Conservation (phyloP, 768 basidiomycete genomes). For the Lentinula aciculospora region DNA sequence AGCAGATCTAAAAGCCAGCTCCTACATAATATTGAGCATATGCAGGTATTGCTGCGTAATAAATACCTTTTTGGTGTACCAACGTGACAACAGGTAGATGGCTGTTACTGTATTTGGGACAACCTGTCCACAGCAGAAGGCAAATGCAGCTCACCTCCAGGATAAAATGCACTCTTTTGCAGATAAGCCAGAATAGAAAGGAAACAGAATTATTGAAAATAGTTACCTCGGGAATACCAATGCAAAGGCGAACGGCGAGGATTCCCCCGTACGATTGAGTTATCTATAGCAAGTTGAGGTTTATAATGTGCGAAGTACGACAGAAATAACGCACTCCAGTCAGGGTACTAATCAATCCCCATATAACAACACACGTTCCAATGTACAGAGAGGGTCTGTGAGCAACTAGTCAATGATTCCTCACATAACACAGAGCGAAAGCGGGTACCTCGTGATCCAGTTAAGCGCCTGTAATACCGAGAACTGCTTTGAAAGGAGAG, state of each 20-base stretch:
- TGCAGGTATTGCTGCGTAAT: not conserved
- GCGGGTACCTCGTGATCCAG: conserved; percentile 41
- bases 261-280: conserved; percentile 52
- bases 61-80: conserved; percentile 52
- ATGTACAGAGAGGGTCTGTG: conserved; percentile 59
- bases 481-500: not conserved
- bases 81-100: conserved; percentile 40
- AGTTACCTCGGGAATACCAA: conserved; percentile 53
- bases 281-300: conserved; percentile 27
- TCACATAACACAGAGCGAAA: not conserved
- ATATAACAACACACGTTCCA: conserved; percentile 49
- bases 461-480: conserved; percentile 43
- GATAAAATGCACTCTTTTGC: conserved; percentile 54
- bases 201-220: not conserved
- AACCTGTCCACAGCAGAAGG: not conserved
- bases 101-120: conserved; percentile 12
- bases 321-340: conserved; percentile 44
- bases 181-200: not conserved
- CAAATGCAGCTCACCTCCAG: conserved; percentile 38
- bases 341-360: conserved; percentile 58
- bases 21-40: conserved; percentile 27
- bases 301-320: not conserved
- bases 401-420: not conserved
- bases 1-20: conserved; percentile 60
- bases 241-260: conserved; percentile 51